Base-by-base conservation (phyloP, 306 rosid genomes). In the Urtica urens region DNA sequence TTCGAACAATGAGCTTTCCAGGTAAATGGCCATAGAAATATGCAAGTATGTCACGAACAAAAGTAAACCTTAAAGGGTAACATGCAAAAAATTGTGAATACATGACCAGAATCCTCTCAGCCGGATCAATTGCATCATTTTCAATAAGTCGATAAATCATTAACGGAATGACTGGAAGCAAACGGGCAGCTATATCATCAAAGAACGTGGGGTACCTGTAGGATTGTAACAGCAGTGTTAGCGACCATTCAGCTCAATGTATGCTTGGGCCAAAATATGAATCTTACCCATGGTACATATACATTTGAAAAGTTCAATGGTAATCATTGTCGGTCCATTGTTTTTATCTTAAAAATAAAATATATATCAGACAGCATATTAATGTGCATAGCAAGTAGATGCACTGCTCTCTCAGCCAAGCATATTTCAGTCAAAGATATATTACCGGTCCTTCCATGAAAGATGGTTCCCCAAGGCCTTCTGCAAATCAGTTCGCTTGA, bases 391-490 rank as follows among this genome's bases (percentile, higher is more conserved):
- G n/a, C n/a, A n/a, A n/a, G n/a, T n/a, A n/a, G n/a, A 23, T 39
- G 26, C 19, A 22, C 41, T 34, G 14, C 13, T 35, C 15, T 31
- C 38, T 20, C 28, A 57, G 22, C 53, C 26, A 23, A 51, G 23
- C 42, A 19, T 3, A 21, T 13, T 49, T 27, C 13, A 8, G 7
- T 31, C 53, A 15, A 60, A 57, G 2, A 50, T 57, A 64, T 47
- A 44, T 34, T 60, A 90, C 99, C 87, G 79, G 71, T 90, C 99
- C 72, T 90, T 90, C 94, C 94, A 75, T 10, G 87, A 82, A 57
- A 90, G 99, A 75, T 90, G 87, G 82, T 71, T 85, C 41, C 99
- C 99, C 35, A 90, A 87, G 67, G 95, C 94, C 69, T 77, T 90
- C 25, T 77, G 95, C 72, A 90, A 62, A 46, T 90, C 99, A 59